Percentiles rank a stretch among this genome's conserved stretches.
Conservation (phyloP, 2,329 filamentous ascomycete genomes). For the Fusarium mundagurra region DNA sequence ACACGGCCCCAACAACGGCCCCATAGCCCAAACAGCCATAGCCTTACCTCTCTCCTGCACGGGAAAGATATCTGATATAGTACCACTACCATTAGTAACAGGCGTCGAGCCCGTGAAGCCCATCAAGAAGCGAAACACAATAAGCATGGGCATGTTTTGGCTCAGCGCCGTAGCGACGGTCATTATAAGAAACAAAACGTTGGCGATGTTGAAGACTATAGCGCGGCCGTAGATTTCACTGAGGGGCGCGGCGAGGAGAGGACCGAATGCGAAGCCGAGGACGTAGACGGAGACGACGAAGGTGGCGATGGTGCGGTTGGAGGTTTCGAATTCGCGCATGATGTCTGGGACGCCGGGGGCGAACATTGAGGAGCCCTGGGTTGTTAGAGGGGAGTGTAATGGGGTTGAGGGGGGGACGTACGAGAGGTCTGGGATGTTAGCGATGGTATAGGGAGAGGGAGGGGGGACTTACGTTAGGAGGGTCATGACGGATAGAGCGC, state of each 20-base stretch:
- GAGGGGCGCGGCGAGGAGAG: slow-evolving; percentile 70
- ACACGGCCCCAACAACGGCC: slow-evolving; percentile 67
- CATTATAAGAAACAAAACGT: slow-evolving; percentile 69
- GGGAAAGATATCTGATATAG: slow-evolving; percentile 71
- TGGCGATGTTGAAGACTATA: slow-evolving; percentile 45
- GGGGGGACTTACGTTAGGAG: slow-evolving; percentile 38
- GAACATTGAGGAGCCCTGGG: slow-evolving; percentile 45
- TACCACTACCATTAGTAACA: slow-evolving; percentile 71
- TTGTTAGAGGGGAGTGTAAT: neutral
- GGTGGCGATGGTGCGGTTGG: slow-evolving; percentile 50
- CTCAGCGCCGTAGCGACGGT: slow-evolving; percentile 54
- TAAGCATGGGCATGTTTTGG: slow-evolving; percentile 70
- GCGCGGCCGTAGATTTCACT: slow-evolving; percentile 70
- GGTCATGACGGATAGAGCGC: slow-evolving; percentile 45
- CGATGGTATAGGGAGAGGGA: rapidly evolving
- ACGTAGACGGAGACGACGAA: slow-evolving; percentile 59
- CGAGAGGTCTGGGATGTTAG: slow-evolving; percentile 38
- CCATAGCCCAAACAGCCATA: slow-evolving; percentile 71
- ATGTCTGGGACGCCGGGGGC: slow-evolving; percentile 55
- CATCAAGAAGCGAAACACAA: slow-evolving; percentile 70
- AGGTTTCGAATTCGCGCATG: slow-evolving; percentile 55
- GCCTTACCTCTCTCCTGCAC: slow-evolving; percentile 69
- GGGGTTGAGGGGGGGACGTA: neutral
- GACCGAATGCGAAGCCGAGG: slow-evolving; percentile 66
- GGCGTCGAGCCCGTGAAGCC: slow-evolving; percentile 70